These are phyloP conservation scores for Echites panduratus DNA, from an alignment of 257 asterid species.

Conservation along the genomic window DNA sequence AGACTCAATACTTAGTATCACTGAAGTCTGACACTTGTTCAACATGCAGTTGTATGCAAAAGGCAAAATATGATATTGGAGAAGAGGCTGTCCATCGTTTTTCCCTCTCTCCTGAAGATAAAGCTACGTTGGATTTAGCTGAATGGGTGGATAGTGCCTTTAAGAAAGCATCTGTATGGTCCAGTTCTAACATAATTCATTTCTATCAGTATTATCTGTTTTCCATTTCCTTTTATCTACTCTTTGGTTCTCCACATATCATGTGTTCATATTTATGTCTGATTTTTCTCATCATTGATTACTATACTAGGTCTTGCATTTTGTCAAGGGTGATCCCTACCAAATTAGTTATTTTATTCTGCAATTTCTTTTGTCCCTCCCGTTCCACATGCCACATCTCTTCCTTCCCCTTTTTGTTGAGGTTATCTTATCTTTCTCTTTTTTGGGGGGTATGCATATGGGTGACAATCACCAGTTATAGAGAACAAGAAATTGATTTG, in stretches of 20 bases:
- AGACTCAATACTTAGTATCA: conserved; percentile 2
- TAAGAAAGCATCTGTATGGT: conserved; percentile 73
- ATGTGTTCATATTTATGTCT: neutral
- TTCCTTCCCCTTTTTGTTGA: neutral
- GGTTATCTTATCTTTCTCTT: neutral
- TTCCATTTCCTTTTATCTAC: neutral
- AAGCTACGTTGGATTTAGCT: conserved; percentile 81
- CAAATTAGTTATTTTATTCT: neutral
- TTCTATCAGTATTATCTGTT: neutral
- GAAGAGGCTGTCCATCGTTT: conserved; percentile 94
- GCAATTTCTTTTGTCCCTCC: neutral
- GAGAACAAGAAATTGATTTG: no score
- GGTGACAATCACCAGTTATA: no score
- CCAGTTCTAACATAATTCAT: conserved; percentile 10
- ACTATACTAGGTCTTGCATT: neutral
- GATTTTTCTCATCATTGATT: neutral
- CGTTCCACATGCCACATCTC: neutral
- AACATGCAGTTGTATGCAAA: conserved; percentile 87
- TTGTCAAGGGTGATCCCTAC: neutral
- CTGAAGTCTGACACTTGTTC: conserved; percentile 23
- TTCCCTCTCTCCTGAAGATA: conserved; percentile 93
- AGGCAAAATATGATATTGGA: conserved; percentile 92
- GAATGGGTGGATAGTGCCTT: conserved; percentile 98
- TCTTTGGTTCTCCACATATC: neutral
- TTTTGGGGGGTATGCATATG: no score